phyloP scores from a whole-genome alignment of 352 stramenopile species.

The Globisporangium cylindrosporum region DNA sequence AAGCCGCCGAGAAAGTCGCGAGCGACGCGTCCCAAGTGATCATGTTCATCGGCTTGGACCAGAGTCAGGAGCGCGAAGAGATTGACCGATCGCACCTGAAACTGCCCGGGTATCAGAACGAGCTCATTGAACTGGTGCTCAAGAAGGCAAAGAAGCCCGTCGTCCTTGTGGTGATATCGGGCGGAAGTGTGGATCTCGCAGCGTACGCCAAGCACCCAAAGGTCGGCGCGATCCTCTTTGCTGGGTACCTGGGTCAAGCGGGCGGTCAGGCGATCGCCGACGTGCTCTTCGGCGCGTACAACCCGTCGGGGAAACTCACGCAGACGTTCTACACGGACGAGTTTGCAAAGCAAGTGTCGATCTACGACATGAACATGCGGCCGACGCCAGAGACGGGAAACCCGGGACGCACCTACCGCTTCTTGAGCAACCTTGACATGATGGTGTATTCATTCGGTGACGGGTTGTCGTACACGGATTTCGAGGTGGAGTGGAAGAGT shows the following conservation, averaged over 20 bases:
- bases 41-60: conserved; percentile 65
- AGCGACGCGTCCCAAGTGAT: conserved; percentile 41
- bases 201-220: conserved; percentile 53
- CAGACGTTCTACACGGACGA: conserved; percentile 70
- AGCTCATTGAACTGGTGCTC: conserved; percentile 58
- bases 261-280: conserved; percentile 68
- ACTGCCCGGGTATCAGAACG: conserved; percentile 59
- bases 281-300: conserved; percentile 73
- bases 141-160: conserved; percentile 47
- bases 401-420: conserved; percentile 83
- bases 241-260: conserved; percentile 64
- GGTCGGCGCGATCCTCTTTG: conserved; percentile 66
- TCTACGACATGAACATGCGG: conserved; percentile 87
- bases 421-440: conserved; percentile 48
- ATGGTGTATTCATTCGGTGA: conserved; percentile 75
- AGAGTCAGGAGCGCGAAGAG: conserved; percentile 64
- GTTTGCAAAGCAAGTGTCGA: conserved; percentile 46
- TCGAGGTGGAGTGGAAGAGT: conserved; percentile 40
- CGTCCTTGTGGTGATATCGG: conserved; percentile 77
- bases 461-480: conserved; percentile 79
- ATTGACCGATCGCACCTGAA: conserved; percentile 58
- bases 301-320: conserved; percentile 59
- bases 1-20: conserved; percentile 36
- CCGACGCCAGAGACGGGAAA: conserved; percentile 50
- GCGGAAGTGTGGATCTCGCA: conserved; percentile 71